Evolutionary conservation across 2,329 filamentous ascomycete species (phyloP).

Genomic region (Nemania sp.): DNA sequence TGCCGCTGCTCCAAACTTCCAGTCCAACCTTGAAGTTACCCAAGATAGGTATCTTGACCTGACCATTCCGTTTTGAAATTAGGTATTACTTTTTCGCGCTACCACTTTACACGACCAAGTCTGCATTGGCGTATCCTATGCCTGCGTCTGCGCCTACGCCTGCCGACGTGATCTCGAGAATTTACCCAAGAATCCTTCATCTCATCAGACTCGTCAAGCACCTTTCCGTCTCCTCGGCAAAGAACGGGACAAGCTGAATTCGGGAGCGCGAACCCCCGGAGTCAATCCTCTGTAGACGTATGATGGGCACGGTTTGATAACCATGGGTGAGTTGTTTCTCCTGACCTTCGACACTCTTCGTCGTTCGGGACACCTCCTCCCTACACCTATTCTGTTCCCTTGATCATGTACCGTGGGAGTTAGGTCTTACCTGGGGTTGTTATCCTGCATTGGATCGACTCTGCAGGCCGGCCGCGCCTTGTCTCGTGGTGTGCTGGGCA

Average conservation of each 20-base stretch:
- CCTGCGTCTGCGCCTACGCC: no score
- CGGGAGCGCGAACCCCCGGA: slow-evolving; percentile 5
- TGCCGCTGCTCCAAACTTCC: no score
- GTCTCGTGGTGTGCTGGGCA: neutral
- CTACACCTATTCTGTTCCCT: no score
- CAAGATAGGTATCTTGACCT: slow-evolving; percentile 1
- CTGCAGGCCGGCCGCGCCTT: neutral
- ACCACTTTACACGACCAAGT: no score
- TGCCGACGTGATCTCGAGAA: slow-evolving; percentile 4
- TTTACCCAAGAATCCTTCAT: slow-evolving; percentile 5
- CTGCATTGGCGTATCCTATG: no score
- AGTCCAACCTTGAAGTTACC: no score
- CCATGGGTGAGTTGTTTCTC: slow-evolving; percentile 39
- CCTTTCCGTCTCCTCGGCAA: neutral
- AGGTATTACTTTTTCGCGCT: no score
- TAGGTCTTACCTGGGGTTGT: neutral
- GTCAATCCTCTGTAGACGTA: slow-evolving; percentile 19
- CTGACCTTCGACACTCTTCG: neutral
- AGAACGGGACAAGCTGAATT: neutral
- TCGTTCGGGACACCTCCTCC: no score
- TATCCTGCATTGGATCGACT: neutral
- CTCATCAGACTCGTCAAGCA: neutral
- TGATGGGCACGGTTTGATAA: slow-evolving; percentile 38
- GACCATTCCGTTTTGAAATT: slow-evolving; percentile 15
- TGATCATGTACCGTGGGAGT: neutral